Base-by-base conservation (phyloP, 1,284 basidiomycete species). In the Rhodotorula mucilaginosa region DNA sequence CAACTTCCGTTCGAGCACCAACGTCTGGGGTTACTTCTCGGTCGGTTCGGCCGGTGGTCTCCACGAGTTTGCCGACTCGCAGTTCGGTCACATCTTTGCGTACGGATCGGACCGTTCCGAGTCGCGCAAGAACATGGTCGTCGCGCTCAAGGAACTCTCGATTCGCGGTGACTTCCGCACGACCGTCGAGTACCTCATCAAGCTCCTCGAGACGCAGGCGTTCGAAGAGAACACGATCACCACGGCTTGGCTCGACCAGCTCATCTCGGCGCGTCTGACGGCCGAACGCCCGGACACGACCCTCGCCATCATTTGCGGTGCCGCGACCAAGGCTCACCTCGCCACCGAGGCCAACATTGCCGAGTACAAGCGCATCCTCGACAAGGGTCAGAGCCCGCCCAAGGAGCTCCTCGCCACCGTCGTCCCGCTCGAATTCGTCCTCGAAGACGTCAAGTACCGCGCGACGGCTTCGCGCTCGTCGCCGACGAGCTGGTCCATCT, bases 21-120 rank as follows among this genome's bases (percentile, higher is more conserved):
- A 97, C 77, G 95, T 98, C 69, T 99, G 97, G 97, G 97, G 97
- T 78, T 83, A 99, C 86, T 99, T 99, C 87, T 98, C 96, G 31
- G 97, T 99, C 79, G 89, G 89, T 67, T 90, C 90, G 52, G 90
- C 94, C 44, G 97, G 97, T 82, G 97, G 94, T 82, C 87, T 99
- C 69, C 97, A 99, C 84, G 95, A 99, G 83, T 99, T 95, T 79
- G 97, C 97, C 65, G 94, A 97, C 82, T 97, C 93, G 39, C 93
- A 98, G 79, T 99, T 99, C 81, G 97, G 97, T 67, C 97, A 99
- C 82, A 97, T 99, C 81, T 99, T 99, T 79, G 96, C 97, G 46
- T 99, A 98, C 80, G 97, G 97, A 69, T 91, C 96, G 82, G 95
- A 99, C 81, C 91, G 97, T 77, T 86, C 88, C 74, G 96, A 99